Evolutionary conservation across 2,329 filamentous ascomycete species (phyloP).

Genomic region (Zymoseptoria brevis): DNA sequence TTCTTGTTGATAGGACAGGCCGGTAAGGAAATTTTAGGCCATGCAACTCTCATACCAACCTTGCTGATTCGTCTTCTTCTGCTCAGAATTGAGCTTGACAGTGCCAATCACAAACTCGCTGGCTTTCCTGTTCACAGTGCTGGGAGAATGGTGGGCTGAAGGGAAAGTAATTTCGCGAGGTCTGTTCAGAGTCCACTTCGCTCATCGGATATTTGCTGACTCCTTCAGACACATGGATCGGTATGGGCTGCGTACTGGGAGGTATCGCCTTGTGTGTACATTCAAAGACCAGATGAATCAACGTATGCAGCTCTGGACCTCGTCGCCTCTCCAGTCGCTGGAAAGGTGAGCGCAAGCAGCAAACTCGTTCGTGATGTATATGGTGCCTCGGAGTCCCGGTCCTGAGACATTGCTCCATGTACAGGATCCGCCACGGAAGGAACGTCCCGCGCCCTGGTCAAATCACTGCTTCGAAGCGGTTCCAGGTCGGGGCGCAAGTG

Average conservation of each 20-base stretch:
- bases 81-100: constrained; percentile 75
- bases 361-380: neutral
- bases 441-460: neutral
- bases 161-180: constrained; percentile 79
- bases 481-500: neutral
- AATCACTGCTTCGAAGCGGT: neutral
- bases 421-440: neutral
- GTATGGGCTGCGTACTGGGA: constrained; percentile 68
- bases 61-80: constrained; percentile 1
- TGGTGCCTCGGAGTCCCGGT: neutral
- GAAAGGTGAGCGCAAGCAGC: neutral
- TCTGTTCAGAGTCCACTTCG: constrained; percentile 33
- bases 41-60: neutral
- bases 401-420: neutral
- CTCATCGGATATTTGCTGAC: constrained; percentile 7
- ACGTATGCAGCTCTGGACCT: neutral
- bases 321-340: neutral
- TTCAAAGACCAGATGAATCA: constrained; percentile 30
- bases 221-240: constrained; percentile 65
- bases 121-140: constrained; percentile 89
- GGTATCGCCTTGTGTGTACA: constrained; percentile 82
- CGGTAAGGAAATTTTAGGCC: constrained; percentile 49
- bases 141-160: constrained; percentile 93
- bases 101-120: constrained; percentile 92
- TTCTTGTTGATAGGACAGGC: constrained; percentile 88